Conservation (phyloP, 495 filamentous ascomycete species). For the Lasiosphaeriaceae sp. region DNA sequence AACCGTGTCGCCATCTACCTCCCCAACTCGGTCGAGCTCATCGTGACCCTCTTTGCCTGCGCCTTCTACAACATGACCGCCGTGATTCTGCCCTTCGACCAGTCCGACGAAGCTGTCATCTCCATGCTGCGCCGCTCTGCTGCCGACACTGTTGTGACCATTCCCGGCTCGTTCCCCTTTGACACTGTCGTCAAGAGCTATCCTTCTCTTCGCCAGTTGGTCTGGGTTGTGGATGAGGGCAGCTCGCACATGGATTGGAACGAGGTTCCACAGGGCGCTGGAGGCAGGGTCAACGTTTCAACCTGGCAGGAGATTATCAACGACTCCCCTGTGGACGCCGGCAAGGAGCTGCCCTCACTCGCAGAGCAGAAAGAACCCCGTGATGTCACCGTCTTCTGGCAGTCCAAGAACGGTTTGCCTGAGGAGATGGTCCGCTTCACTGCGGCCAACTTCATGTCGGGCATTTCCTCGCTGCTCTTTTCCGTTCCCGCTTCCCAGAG, state of each 20-base stretch:
- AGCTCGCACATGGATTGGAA: conserved; percentile 90
- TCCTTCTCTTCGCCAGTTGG: conserved; percentile 66
- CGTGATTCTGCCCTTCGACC: conserved; percentile 81
- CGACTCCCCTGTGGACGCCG: conserved; percentile 48
- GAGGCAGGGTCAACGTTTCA: conserved; percentile 66
- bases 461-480: conserved; percentile 70
- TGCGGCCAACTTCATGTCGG: conserved; percentile 75
- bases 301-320: conserved; percentile 86
- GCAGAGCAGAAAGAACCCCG: conserved; percentile 46
- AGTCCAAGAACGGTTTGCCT: conserved; percentile 41
- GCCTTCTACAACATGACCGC: conserved; percentile 77
- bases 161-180: conserved; percentile 83
- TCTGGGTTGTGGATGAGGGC: conserved; percentile 91
- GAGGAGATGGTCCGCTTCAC: conserved; percentile 75
- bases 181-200: conserved; percentile 64
- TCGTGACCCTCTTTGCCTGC: conserved; percentile 59
- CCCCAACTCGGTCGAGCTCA: conserved; percentile 86
- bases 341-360: conserved; percentile 40
- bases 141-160: conserved; percentile 78
- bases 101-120: conserved; percentile 59
- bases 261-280: conserved; percentile 70
- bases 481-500: conserved; percentile 70
- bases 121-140: conserved; percentile 63
- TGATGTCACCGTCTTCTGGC: conserved; percentile 60
- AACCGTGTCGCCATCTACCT: conserved; percentile 85